Base-by-base conservation (phyloP, 257 asterid species). In the Avicennia marina region DNA sequence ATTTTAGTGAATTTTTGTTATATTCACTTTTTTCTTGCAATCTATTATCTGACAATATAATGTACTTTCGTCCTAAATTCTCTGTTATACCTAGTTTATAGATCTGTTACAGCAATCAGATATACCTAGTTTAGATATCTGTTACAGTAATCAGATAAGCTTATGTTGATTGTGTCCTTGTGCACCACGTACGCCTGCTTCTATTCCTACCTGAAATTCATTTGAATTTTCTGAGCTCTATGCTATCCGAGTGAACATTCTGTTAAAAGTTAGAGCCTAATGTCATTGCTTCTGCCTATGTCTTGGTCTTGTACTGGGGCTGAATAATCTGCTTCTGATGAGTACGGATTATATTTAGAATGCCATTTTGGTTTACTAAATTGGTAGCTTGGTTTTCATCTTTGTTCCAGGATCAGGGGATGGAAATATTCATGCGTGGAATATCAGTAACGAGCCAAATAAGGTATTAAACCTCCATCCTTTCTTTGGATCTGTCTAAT, bases 401-500 rank as follows among this genome's bases (percentile, higher is more conserved):
- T 41, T 16, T 61, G 50, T 70, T 68, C 44, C 79, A 93, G 98
- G 99, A 72, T 86, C 97, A 50, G 97, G 95, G 38, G 95, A 93
- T 66, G 98, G 97, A 62, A 73, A 69, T 58, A 68, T 93, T 63
- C 90, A 86, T 53, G 95, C 91, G 2, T 93, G 97, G 96, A 86
- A 72, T 80, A 75, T 86, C 67, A 54, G 69, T 32, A 72, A 72
- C 48, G 82, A 86, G 51, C 81, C 78, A 42, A 63, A 74, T 38
- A 84, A 89, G 97, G 98, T 84, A 72, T 2, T 22, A 58, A 4
- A 36, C 16, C 48, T 47, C 22, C 13, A 61, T 15, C 17, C 32
- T 3, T 4, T 34, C 25, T 5, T 32, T 53, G 3, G 43, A 18
- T 29, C 60, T 13, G 3, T 54, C 47, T 11, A 33, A 33, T 16